Evolutionary conservation across 768 basidiomycete genomes (phyloP), one percentile per base, ranked within the genome.

Genomic region (Kwoniella pini): DNA sequence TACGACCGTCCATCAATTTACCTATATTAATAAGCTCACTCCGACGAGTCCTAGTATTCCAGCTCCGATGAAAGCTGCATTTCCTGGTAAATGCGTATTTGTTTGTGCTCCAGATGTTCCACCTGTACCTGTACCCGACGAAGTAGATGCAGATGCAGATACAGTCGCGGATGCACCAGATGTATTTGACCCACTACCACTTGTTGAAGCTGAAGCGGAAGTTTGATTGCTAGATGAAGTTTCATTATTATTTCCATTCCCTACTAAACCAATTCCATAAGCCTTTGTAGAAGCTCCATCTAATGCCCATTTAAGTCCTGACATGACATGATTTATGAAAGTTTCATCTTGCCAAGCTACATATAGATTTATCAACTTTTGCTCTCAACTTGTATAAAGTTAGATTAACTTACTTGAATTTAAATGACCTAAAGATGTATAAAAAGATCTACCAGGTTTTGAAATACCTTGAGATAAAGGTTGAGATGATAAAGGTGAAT

Each of bases 381-480:
- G 6, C 31, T 24, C 4, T 7, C 22, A 10, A 28, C 22, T 9
- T 28, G 26, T 26, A 28, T 28, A 54, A 36, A 12, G 44, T 76
- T 83, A 57, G 12, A 39, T 11, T n/a, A n/a, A 65, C 72, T 57
- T 15, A 30, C 88, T 90, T 69, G 88, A 85, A 68, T 85, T 86
- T 53, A 85, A 78, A 74, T 94, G 91, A 0, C 90, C 90, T 0
- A 92, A 82, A 63, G 85, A 83, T 0, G 91, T 92, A 74, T 90
- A 92, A 80, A 89, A 92, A 68, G 88, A 90, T 36, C 90, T 83
- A 21, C 90, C 91, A 2, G 86, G 82, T 42, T 70, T 68, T 0
- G 39, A 72, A 69, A 24, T 82, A 75, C 19, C 81, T 77, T 52
- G 21, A 17, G 52, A 15, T 0, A 77, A 54, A 26, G 71, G 74